Percentiles rank a stretch among this genome's conserved stretches.
phyloP scores from a whole-genome alignment of 179 eudicot genomes.

The Carnegiea gigantea region DNA sequence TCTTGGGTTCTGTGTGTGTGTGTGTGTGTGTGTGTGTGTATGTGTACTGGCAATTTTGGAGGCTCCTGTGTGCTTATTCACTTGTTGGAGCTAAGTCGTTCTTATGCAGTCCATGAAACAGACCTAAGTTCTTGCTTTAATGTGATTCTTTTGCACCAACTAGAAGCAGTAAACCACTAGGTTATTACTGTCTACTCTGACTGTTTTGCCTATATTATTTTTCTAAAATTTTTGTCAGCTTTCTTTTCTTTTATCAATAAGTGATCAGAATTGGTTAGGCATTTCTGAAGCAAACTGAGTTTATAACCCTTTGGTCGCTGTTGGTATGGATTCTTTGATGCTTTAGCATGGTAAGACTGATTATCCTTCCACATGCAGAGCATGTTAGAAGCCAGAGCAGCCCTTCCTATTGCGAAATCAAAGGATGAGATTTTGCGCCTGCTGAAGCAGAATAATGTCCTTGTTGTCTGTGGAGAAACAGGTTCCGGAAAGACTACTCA shows the following conservation, averaged over 20 bases:
- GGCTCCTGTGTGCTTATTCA: background rate
- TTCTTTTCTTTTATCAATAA: background rate
- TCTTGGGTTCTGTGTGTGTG: background rate
- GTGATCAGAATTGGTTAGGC: background rate
- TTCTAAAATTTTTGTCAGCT: background rate
- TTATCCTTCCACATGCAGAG: conserved; percentile 38
- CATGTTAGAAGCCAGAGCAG: conserved; percentile 75
- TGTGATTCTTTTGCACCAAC: background rate
- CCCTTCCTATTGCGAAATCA: conserved; percentile 79
- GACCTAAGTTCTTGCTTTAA: background rate
- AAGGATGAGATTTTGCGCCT: conserved; percentile 62
- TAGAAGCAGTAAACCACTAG: background rate
- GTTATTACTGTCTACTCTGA: background rate
- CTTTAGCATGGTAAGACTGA: conserved; percentile 4
- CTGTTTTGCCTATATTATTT: background rate
- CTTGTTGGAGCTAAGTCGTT: background rate
- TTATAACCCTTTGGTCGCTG: background rate
- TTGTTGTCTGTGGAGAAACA: conserved; percentile 90
- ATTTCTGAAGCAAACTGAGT: background rate
- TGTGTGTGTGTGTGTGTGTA: background rate
- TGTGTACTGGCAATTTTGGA: background rate
- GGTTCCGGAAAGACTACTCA: conserved; percentile 99
- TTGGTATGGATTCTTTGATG: background rate
- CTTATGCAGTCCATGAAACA: background rate
- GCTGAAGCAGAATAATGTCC: conserved; percentile 66